Evolutionary conservation across 2,329 filamentous ascomycete species (phyloP).

Genomic region (Diplocarpon mali): DNA sequence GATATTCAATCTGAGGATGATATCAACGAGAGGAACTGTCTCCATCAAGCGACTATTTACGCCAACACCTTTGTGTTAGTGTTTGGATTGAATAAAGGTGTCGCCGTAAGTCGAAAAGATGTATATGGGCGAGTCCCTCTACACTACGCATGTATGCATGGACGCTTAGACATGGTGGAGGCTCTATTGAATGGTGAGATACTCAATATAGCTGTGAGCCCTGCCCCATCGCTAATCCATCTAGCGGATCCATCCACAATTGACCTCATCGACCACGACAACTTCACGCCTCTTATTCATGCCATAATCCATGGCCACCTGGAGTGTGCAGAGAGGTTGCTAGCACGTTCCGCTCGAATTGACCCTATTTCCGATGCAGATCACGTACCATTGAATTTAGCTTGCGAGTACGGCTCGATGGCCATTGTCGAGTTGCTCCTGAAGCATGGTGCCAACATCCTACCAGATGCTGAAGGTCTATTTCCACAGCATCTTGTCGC

Average conservation of each 20-base stretch:
- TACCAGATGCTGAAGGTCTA: conserved; percentile 92
- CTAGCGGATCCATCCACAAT: conserved; percentile 64
- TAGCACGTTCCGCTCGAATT: conserved; percentile 69
- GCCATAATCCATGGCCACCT: conserved; percentile 83
- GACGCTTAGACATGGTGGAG: conserved; percentile 72
- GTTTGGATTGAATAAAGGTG: conserved; percentile 62
- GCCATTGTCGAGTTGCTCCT: conserved; percentile 78
- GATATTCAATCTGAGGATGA: conserved; percentile 92
- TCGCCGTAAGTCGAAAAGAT: conserved; percentile 72
- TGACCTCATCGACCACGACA: conserved; percentile 86
- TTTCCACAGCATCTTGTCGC: conserved; percentile 97
- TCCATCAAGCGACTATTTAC: conserved; percentile 95
- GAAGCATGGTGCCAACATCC: conserved; percentile 65
- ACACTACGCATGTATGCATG: conserved; percentile 95
- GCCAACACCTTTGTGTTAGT: conserved; percentile 70
- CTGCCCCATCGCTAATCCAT: conserved; percentile 5
- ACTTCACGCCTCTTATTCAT: conserved; percentile 92
- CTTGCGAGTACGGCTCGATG: conserved; percentile 84
- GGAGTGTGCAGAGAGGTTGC: conserved; percentile 66
- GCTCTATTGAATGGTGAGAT: conserved; percentile 52
- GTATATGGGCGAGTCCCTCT: conserved; percentile 89
- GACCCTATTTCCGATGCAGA: conserved; percentile 79
- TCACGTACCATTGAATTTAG: conserved; percentile 87
- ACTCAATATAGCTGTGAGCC: neutral
- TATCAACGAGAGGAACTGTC: conserved; percentile 92